Conservation (phyloP, 306 rosid genomes). For the Dalbergia oliveri region DNA sequence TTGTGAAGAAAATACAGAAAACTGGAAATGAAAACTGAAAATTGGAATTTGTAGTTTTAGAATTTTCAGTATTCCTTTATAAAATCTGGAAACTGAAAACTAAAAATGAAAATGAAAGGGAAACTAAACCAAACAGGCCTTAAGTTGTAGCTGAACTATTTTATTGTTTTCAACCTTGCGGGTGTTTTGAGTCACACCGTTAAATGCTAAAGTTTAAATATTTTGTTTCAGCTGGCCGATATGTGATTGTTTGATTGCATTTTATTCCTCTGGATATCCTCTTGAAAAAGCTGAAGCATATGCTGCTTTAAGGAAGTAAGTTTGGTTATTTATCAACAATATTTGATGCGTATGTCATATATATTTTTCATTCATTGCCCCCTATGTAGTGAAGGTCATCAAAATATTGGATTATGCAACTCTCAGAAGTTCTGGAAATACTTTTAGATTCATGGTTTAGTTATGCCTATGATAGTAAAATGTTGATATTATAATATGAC, state of each 20-base stretch:
- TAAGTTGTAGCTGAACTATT: slow-evolving; percentile 25
- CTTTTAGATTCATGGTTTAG: slow-evolving; percentile 14
- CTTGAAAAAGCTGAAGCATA: slow-evolving; percentile 92
- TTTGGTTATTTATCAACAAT: slow-evolving; percentile 41
- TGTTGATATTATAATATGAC: slow-evolving; percentile 21
- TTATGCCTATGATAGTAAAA: slow-evolving; percentile 29
- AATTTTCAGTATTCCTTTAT: too few species aligned
- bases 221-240: slow-evolving; percentile 90
- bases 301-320: slow-evolving; percentile 96
- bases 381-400: not conserved
- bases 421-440: slow-evolving; percentile 27
- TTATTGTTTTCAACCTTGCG: slow-evolving; percentile 25
- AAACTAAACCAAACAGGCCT: too few species aligned
- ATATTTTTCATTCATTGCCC: slow-evolving; percentile 37
- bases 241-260: slow-evolving; percentile 97
- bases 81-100: too few species aligned
- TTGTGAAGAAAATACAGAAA: too few species aligned
- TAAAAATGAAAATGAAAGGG: too few species aligned
- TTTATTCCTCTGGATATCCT: slow-evolving; percentile 93
- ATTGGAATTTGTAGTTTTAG: too few species aligned
- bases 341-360: slow-evolving; percentile 38
- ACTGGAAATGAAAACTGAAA: too few species aligned
- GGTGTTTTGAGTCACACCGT: not conserved
- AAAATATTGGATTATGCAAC: slow-evolving; percentile 36
- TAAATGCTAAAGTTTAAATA: slow-evolving; percentile 38